Evolutionary conservation across 768 basidiomycete genomes (phyloP).

Genomic region (Pulveroboletus ravenelii): DNA sequence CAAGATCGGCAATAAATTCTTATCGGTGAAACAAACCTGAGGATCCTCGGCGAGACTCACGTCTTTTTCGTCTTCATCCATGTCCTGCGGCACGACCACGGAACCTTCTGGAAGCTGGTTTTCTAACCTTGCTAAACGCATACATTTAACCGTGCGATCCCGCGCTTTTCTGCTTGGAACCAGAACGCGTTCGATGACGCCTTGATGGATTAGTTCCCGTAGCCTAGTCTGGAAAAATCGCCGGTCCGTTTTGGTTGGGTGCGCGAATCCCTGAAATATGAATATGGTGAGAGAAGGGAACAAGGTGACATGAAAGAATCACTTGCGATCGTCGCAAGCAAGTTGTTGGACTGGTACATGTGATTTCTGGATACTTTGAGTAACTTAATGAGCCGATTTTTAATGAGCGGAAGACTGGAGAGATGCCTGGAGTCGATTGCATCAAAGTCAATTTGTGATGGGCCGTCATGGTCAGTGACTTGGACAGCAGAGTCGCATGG

Average conservation of each 20-base stretch:
- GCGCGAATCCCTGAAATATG: conserved; percentile 58
- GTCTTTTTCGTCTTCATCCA: conserved; percentile 41
- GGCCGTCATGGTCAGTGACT: conserved; percentile 14
- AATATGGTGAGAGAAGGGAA: conserved; percentile 2
- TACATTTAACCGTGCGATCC: conserved; percentile 51
- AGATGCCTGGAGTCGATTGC: conserved; percentile 76
- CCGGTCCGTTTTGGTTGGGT: conserved; percentile 71
- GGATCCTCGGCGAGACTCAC: conserved; percentile 26
- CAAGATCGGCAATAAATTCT: not conserved
- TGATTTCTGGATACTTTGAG: conserved; percentile 65
- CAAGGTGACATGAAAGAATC: not conserved
- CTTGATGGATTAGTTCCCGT: conserved; percentile 66
- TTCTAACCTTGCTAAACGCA: conserved; percentile 55
- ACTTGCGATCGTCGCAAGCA: conserved; percentile 70
- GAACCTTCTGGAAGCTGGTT: conserved; percentile 32
- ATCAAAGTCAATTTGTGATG: conserved; percentile 48
- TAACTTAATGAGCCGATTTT: conserved; percentile 64
- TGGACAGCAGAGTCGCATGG: conserved; percentile 20
- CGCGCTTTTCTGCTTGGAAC: conserved; percentile 57
- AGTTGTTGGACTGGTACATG: conserved; percentile 69
- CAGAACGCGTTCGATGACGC: conserved; percentile 68
- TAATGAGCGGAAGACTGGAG: conserved; percentile 68
- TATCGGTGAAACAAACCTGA: conserved; percentile 24
- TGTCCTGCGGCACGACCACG: conserved; percentile 31
- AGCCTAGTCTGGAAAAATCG: conserved; percentile 76